Evolutionary conservation across 225 moss, liverwort and hornwort species (phyloP), one percentile per base, ranked within the genome.

Genomic region (Lunularia cruciata): DNA sequence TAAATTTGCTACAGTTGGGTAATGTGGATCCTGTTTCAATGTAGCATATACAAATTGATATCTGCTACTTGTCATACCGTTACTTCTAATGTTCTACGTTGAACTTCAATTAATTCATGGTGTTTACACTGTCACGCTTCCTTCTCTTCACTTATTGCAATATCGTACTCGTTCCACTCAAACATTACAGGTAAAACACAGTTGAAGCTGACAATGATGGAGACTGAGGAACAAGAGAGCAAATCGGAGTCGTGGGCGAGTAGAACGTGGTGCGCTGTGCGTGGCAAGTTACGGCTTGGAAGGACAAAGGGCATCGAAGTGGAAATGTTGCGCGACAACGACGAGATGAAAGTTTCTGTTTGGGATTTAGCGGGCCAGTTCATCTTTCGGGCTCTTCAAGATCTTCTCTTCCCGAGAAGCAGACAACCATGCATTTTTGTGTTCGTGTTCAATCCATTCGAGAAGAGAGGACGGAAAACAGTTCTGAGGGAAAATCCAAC

Each of bases 361-460:
- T 67, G 66, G 66, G 66, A 67, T 19, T 46, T 67, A 49, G 60
- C 72, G 1, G 72, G 72, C 0, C 72, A 63, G 49, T 20, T 23
- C 15, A 53, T 60, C 3, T 60, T 72, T 38, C 60, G 62, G 0
- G 25, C 60, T 19, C 33, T 72, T 3, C 72, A 72, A 32, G 47
- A 72, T 53, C 14, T 60, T 16, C 39, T 72, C 15, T 59, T 72
- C 27, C 72, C 72, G 4, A 53, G 36, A 14, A 72, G 26, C 0
- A 63, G 39, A 14, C 47, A 63, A 14, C 15, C 72, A 20, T 72
- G 23, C 25, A 30, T 63, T 1, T 72, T 72, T n/a, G 20, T 72
- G 6, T 72, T 72, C 31, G 49, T 72, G 10, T 72, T 72, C 63
- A 72, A 39, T 20, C 72, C 63, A 13, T 72, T 51, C 22, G 23